Evolutionary conservation across 2,329 filamentous ascomycete species (phyloP), one percentile per base, ranked within the genome.

Genomic region (Aciculosporium take): DNA sequence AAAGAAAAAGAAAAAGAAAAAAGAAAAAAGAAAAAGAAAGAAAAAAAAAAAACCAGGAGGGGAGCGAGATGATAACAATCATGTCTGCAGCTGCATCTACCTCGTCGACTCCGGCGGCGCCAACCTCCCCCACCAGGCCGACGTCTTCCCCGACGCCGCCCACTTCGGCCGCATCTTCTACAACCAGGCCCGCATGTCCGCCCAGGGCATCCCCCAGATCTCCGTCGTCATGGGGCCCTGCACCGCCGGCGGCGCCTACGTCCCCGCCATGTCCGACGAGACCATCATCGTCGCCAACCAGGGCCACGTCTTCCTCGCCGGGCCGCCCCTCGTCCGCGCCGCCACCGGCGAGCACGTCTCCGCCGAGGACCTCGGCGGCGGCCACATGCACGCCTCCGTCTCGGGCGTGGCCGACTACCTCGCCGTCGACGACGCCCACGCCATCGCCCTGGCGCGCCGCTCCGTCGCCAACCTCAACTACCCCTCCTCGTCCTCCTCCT

Each of bases 151-250:
- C 1, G 89, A 96, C 60, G 74, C 80, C 49, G 86, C 95, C 41
- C 89, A 96, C 61, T 96, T 98, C 57, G 87, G 89, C 28, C 84
- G 89, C 49, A 94, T 96, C 58, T 98, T 98, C 69, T 98, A 83
- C 71, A 95, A 98, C 65, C 89, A 98, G 63, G 89, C 91, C 3
- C 73, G 85, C 54, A 94, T 96, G 87, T 91, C 84, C 51, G 74
- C 82, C 2, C 66, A 80, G 50, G 86, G 87, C 4, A 94, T 96
- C 46, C 89, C 89, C 1, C 89, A 96, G 57, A 83, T 98, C 51
- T 81, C 85, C 8, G 86, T 95, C 2, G 89, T 98, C 36, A 95
- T 98, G 89, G 89, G 89, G 1, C 84, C 89, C 33, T 98, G 91
- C 64, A 98, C 91, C 1, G 89, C 89, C 2, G 89, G 89, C 39